Base-by-base conservation (phyloP, 2,329 filamentous ascomycete species). In the Coleophoma crateriformis region DNA sequence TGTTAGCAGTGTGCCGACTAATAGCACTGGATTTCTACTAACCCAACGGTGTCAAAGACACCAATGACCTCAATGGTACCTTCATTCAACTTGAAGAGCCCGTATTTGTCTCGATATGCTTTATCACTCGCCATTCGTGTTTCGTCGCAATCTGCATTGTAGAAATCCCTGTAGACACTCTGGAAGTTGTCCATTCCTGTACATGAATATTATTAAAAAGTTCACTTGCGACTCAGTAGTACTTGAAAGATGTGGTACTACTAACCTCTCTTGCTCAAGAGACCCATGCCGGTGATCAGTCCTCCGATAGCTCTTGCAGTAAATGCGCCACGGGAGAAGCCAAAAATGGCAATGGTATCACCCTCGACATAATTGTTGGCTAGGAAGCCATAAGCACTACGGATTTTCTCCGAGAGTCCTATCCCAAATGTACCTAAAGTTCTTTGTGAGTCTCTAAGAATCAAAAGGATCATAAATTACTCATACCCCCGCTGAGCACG, bases 21-120 rank as follows among this genome's bases (percentile, higher is more conserved):
- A 10, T 27, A 10, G 8, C 8, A 3, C 2, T 20, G 14, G 7
- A 8, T 41, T 17, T 17, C 15, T 40, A 41, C 39, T 41, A 20
- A 41, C 38, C 17, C 17, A 20, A 75, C 72, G 1, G 72, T 75
- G 52, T 75, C 72, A 67, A 68, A 75, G 13, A 74, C 71, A 7
- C 64, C 71, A 37, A 75, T 61, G 1, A 69, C 71, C 51, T 68
- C 67, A 51, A 75, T 67, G 5, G 58, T 41, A 11, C 15, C 15
- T 5, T 12, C 7, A 57, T 66, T 35, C 73, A 58, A 51, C 4
- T 54, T 46, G 6, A 13, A n/a, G 27, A 46, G 33, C 8, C 33
- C 27, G 38, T 17, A 14, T 46, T 38, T 22, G 14, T 12, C 39
- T 41, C 27, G 27, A 27, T 27, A 27, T 7, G 6, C 27, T 27